Conservation (phyloP, 2,329 filamentous ascomycete species). For the Helotiales sp. region DNA sequence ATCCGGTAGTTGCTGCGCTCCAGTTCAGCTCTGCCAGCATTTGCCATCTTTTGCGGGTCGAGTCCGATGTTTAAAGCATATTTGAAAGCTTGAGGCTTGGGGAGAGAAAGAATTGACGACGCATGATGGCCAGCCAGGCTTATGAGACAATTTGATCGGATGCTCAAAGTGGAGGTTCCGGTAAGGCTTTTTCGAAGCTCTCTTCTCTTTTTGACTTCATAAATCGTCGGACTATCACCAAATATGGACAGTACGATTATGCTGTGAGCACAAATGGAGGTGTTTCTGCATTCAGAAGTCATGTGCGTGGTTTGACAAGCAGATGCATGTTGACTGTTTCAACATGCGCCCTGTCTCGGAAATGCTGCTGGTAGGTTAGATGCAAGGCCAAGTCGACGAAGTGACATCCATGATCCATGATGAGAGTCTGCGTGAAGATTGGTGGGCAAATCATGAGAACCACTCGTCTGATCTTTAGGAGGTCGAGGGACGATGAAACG, state of each 20-base stretch:
- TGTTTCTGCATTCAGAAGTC: background rate
- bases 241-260: background rate
- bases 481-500: background rate
- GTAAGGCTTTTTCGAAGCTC: background rate
- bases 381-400: no score
- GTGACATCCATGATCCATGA: no score
- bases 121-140: background rate
- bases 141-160: background rate
- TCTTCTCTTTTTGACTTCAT: no score
- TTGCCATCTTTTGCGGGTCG: background rate
- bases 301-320: background rate
- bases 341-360: background rate
- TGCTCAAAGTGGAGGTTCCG: background rate
- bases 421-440: no score
- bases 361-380: no score
- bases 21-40: background rate
- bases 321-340: background rate
- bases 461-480: background rate
- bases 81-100: background rate
- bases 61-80: background rate
- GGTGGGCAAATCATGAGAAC: no score
- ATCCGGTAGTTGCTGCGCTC: background rate
- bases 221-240: no score
- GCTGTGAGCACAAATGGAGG: background rate
- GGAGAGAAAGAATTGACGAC: background rate